Percentiles rank a stretch among this genome's conserved stretches.
Evolutionary conservation across 108 stramenopile species (phyloP).

Genomic region (Fragilariopsis cylindrus): DNA sequence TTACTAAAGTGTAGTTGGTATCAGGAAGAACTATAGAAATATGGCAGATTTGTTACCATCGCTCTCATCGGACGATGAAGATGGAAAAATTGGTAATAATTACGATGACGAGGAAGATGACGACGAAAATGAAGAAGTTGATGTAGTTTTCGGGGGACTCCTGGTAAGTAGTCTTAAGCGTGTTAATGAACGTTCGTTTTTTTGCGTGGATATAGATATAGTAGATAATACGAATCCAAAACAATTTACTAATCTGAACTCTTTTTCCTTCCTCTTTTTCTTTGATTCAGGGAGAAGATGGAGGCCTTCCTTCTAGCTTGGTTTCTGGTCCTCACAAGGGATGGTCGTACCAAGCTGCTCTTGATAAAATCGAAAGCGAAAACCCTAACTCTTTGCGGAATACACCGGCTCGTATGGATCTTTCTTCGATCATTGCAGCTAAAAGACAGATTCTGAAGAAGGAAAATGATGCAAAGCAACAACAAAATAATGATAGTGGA

Average conservation of each 20-base stretch:
- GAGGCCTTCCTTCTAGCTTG: slow-evolving; percentile 36
- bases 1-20: not conserved
- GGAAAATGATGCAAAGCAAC: slow-evolving; percentile 1
- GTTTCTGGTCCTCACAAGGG: slow-evolving; percentile 42
- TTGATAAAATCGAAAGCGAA: slow-evolving; percentile 57
- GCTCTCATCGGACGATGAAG: slow-evolving; percentile 78
- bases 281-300: slow-evolving; percentile 74
- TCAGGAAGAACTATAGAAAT: slow-evolving; percentile 40
- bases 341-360: slow-evolving; percentile 83
- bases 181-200: not conserved
- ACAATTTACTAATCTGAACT: not conserved
- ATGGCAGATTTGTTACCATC: slow-evolving; percentile 76
- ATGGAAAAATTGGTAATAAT: slow-evolving; percentile 29
- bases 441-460: slow-evolving; percentile 61
- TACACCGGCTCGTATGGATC: slow-evolving; percentile 61
- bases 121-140: slow-evolving; percentile 51
- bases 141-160: slow-evolving; percentile 75
- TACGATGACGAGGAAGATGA: slow-evolving; percentile 37
- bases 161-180: slow-evolving; percentile 44
- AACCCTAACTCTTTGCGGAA: slow-evolving; percentile 10
- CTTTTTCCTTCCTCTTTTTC: slow-evolving; percentile 10
- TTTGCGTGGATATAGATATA: not conserved
- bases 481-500: slow-evolving; percentile 10
- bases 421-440: slow-evolving; percentile 80
- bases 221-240: not conserved